Evolutionary conservation across 2,329 filamentous ascomycete species (phyloP).

Genomic region (Fusarium algeriense): DNA sequence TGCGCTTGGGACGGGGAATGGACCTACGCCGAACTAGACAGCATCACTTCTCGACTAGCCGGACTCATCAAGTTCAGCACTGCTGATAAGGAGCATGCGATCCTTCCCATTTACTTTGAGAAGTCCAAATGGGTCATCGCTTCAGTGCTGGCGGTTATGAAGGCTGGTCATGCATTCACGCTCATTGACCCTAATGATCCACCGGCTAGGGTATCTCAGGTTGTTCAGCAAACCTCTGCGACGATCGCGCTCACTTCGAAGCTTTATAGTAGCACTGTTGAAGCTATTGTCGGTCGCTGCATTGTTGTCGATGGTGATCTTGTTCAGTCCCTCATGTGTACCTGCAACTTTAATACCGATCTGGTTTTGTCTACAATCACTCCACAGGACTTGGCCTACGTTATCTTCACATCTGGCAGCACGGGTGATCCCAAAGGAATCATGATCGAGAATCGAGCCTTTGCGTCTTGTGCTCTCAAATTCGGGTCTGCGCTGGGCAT

Average conservation of each 20-base stretch:
- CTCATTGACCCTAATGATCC: slow-evolving; percentile 14
- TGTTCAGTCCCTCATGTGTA: background rate
- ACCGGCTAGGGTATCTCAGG: background rate
- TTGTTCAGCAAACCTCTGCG: background rate
- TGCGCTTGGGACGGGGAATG: slow-evolving; percentile 14
- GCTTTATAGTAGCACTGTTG: background rate
- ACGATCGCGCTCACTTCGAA: slow-evolving; percentile 4
- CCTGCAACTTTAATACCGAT: background rate
- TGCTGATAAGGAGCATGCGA: background rate
- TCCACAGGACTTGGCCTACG: background rate
- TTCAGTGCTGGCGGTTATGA: slow-evolving; percentile 15
- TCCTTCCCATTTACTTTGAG: slow-evolving; percentile 19
- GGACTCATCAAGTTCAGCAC: background rate
- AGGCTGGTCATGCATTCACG: slow-evolving; percentile 8
- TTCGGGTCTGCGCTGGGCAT: background rate
- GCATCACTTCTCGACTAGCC: background rate
- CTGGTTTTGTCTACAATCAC: rapidly evolving
- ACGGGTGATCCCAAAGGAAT: slow-evolving; percentile 40
- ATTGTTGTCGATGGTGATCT: background rate
- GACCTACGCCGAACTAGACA: background rate
- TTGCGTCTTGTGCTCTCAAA: background rate
- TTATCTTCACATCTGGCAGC: slow-evolving; percentile 42
- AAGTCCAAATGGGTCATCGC: slow-evolving; percentile 27
- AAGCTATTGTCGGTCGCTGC: background rate
- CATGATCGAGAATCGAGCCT: slow-evolving; percentile 11